These are phyloP conservation scores for Metschnikowia vanudenii DNA, from an alignment of 805 yeast species.

Conservation along the genomic window DNA sequence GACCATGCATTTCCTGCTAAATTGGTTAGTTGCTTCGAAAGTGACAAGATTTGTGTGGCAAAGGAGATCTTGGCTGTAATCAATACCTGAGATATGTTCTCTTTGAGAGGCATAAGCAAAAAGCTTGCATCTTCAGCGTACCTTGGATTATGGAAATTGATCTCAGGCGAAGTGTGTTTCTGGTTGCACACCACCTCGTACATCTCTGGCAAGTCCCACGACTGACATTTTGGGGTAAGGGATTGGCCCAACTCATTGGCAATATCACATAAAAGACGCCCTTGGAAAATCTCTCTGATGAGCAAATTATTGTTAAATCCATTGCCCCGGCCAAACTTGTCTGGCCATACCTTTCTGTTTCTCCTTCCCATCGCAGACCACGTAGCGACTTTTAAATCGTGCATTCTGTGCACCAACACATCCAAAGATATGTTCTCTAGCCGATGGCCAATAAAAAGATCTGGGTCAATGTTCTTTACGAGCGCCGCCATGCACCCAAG, in stretches of 20 bases:
- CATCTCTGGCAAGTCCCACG: slow-evolving; percentile 95
- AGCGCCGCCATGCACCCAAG: slow-evolving; percentile 72
- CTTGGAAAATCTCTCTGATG: slow-evolving; percentile 72
- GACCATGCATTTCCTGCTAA: slow-evolving; percentile 98
- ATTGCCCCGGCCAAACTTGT: slow-evolving; percentile 56
- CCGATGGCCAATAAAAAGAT: slow-evolving; percentile 84
- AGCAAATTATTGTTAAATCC: slow-evolving; percentile 52
- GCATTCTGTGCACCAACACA: slow-evolving; percentile 77
- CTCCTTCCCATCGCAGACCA: slow-evolving; percentile 88
- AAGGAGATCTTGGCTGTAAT: slow-evolving; percentile 78
- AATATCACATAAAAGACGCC: slow-evolving; percentile 87
- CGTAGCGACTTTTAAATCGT: slow-evolving; percentile 65
- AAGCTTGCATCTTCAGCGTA: slow-evolving; percentile 66
- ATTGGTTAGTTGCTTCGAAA: slow-evolving; percentile 87
- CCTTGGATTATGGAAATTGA: slow-evolving; percentile 66
- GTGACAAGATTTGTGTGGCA: slow-evolving; percentile 77
- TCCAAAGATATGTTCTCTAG: slow-evolving; percentile 77
- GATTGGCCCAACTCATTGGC: slow-evolving; percentile 95
- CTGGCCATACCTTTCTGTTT: slow-evolving; percentile 75
- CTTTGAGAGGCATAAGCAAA: slow-evolving; percentile 67
- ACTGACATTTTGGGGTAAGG: slow-evolving; percentile 84
- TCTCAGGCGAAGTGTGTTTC: slow-evolving; percentile 61
- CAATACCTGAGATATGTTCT: slow-evolving; percentile 62
- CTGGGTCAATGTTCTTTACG: slow-evolving; percentile 80
- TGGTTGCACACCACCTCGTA: slow-evolving; percentile 71